Conservation (phyloP, 768 basidiomycete species). For the Psilocybe cyanescens region DNA sequence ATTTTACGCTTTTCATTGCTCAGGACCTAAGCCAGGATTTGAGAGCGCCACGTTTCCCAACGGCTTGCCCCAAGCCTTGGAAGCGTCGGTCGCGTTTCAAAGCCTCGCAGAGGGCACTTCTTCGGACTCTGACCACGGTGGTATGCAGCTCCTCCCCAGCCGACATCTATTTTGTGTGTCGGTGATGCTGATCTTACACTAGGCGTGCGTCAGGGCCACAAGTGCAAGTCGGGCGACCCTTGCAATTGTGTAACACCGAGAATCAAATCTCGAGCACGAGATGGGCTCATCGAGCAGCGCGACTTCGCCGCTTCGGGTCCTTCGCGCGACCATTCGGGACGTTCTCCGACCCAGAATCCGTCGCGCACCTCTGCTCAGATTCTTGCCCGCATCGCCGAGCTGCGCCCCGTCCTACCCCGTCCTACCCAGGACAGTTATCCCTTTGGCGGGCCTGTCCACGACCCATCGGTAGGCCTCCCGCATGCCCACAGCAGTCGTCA, state of each 20-base stretch:
- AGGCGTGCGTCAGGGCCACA: slow-evolving; percentile 44
- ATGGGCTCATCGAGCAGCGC: slow-evolving; percentile 19
- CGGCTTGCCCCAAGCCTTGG: slow-evolving; percentile 73
- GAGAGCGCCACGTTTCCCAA: slow-evolving; percentile 80
- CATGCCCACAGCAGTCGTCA: slow-evolving; percentile 52
- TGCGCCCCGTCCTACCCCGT: slow-evolving; percentile 74
- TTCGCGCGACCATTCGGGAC: no score
- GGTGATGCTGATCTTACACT: slow-evolving; percentile 48
- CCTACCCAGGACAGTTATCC: slow-evolving; percentile 30
- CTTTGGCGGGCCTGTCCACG: slow-evolving; percentile 43
- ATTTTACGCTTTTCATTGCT: slow-evolving; percentile 22
- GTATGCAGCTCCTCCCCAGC: slow-evolving; percentile 57
- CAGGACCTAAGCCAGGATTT: slow-evolving; percentile 60
- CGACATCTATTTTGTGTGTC: slow-evolving; percentile 38
- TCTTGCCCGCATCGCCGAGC: slow-evolving; percentile 62
- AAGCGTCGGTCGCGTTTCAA: slow-evolving; percentile 59
- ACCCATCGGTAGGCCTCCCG: slow-evolving; percentile 48
- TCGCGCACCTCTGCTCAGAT: slow-evolving; percentile 48
- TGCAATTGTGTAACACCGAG: slow-evolving; percentile 66
- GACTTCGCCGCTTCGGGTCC: slow-evolving; percentile 4
- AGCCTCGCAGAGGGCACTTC: slow-evolving; percentile 49
- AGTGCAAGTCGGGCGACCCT: slow-evolving; percentile 53
- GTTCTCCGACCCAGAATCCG: slow-evolving; percentile 1
- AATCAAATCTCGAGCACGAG: slow-evolving; percentile 34
- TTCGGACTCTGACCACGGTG: slow-evolving; percentile 67